These are phyloP conservation scores for Nicotiana otophora DNA, from an alignment of 257 asterid genomes.

Conservation along the genomic window DNA sequence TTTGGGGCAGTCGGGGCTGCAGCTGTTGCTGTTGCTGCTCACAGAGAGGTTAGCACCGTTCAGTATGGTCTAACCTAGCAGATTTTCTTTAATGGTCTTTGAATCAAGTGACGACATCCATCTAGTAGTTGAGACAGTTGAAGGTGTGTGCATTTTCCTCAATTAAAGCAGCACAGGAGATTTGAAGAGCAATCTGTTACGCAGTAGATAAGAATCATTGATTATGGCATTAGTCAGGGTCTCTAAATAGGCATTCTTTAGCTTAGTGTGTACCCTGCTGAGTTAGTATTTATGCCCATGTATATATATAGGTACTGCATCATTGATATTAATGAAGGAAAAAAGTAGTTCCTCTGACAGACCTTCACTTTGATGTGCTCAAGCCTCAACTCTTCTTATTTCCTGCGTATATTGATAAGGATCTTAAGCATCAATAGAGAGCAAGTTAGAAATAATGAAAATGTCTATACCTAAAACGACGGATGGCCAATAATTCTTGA, in stretches of 20 bases:
- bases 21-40: slow-evolving; percentile 56
- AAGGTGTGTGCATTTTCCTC: not conserved
- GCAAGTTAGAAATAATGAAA: slow-evolving; percentile 22
- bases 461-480: slow-evolving; percentile 52
- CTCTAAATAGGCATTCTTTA: slow-evolving; percentile 6
- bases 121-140: not conserved
- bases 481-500: slow-evolving; percentile 52
- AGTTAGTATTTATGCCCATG: not conserved
- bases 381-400: not conserved
- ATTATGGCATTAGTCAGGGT: not conserved
- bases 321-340: slow-evolving; percentile 7
- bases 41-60: slow-evolving; percentile 56
- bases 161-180: not conserved
- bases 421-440: not conserved
- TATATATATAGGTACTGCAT: not conserved
- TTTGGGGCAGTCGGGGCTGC: slow-evolving; percentile 60
- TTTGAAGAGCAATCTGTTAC: not conserved
- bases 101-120: not conserved
- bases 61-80: slow-evolving; percentile 53
- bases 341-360: not conserved
- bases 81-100: not conserved
- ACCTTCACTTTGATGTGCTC: not conserved
- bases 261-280: not conserved
- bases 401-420: not conserved
- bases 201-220: not conserved